These are phyloP conservation scores for Aquilaria yunnanensis DNA, from an alignment of 345 rosid species.

Conservation along the genomic window DNA sequence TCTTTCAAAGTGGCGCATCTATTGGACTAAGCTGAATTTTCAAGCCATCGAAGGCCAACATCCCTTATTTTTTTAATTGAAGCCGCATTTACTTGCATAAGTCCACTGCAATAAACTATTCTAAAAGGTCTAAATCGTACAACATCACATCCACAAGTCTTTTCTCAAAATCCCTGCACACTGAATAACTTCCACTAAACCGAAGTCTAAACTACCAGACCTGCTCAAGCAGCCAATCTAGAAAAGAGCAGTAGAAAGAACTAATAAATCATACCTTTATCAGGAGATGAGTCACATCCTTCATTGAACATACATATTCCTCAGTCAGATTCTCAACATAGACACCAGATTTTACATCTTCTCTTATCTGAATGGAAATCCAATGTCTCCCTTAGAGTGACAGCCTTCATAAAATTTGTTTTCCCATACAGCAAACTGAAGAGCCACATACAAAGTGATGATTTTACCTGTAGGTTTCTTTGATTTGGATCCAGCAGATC, in stretches of 20 bases:
- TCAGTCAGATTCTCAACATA: conserved; percentile 89
- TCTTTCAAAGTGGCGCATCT: too few species aligned
- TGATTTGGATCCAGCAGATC: conserved; percentile 93
- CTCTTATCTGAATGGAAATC: conserved; percentile 66
- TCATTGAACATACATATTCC: conserved; percentile 70
- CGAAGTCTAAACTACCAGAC: too few species aligned
- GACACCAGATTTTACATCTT: conserved; percentile 91
- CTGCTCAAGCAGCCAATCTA: too few species aligned
- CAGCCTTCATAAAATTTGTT: conserved; percentile 1
- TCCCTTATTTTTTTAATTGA: too few species aligned
- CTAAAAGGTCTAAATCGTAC: too few species aligned
- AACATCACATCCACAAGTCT: too few species aligned
- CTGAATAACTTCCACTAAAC: too few species aligned
- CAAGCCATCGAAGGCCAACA: too few species aligned
- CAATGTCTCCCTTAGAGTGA: background rate
- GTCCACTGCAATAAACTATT: too few species aligned
- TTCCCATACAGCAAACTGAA: conserved; percentile 4
- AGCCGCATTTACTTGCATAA: too few species aligned
- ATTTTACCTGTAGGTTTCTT: conserved; percentile 70
- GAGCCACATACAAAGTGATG: conserved; percentile 12
- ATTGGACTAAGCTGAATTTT: too few species aligned
- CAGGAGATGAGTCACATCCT: conserved; percentile 75
- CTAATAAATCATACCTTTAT: conserved; percentile 51
- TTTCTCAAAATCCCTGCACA: too few species aligned
- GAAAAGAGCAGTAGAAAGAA: background rate